Conservation (phyloP, 305 asterid genomes). For the Ajuga reptans region DNA sequence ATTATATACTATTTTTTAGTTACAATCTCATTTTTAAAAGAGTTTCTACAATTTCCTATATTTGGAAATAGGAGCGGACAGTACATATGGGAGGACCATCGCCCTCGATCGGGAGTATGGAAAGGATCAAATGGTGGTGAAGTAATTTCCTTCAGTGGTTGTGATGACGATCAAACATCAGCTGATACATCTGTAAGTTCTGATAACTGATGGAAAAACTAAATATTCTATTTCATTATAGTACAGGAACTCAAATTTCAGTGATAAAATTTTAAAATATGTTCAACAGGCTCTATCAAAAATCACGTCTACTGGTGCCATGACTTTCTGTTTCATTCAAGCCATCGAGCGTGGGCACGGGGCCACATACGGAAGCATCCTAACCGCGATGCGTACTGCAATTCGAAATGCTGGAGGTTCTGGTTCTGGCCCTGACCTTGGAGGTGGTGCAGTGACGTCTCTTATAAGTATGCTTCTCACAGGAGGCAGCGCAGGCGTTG, state of each 20-base stretch:
- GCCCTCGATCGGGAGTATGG: conserved; percentile 83
- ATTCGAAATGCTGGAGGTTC: conserved; percentile 52
- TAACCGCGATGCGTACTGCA: conserved; percentile 68
- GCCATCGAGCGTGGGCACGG: conserved; percentile 84
- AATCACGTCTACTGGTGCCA: conserved; percentile 91
- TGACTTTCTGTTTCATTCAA: conserved; percentile 92
- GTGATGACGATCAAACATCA: conserved; percentile 91
- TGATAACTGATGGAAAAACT: neutral
- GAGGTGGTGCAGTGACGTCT: conserved; percentile 63
- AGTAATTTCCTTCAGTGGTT: conserved; percentile 84
- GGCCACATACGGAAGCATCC: conserved; percentile 61
- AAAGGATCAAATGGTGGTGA: conserved; percentile 93
- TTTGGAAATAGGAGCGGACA: conserved; percentile 58
- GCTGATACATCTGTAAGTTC: conserved; percentile 87
- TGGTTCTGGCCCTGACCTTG: conserved; percentile 42
- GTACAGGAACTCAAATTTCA: neutral
- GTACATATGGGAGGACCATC: conserved; percentile 93
- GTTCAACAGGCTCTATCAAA: conserved; percentile 62
- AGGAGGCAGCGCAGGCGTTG: conserved; percentile 58
- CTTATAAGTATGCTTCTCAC: conserved; percentile 65
- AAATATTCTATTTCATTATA: neutral
- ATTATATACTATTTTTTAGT: neutral
- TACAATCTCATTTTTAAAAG: neutral
- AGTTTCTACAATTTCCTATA: neutral
- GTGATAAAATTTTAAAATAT: neutral